A percentile compares a stretch with the other conserved stretches of the same genome.
Evolutionary conservation across 2,329 filamentous ascomycete species (phyloP).

Genomic region (Fusarium newnesense): DNA sequence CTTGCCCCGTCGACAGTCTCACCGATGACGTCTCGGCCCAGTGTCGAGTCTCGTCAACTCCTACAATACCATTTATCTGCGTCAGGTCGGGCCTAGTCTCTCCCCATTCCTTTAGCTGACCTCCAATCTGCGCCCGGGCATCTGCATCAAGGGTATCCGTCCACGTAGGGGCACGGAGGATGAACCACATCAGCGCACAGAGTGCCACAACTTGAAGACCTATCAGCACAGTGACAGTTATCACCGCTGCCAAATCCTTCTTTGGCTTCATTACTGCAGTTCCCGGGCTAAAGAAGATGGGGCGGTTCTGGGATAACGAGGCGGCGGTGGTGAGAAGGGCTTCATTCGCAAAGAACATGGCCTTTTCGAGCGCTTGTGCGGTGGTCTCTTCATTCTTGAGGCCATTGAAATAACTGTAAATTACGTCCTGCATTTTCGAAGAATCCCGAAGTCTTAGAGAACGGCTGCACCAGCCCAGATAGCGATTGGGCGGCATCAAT

Average conservation of each 20-base stretch:
- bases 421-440: background rate
- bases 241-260: background rate
- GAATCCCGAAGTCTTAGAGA: background rate
- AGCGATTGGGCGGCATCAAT: background rate
- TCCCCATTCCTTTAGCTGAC: slow-evolving; percentile 14
- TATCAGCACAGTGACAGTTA: slow-evolving; percentile 3
- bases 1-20: background rate
- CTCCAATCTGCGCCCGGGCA: slow-evolving; percentile 3
- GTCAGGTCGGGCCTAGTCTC: background rate
- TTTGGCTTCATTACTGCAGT: slow-evolving; percentile 7
- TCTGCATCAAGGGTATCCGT: slow-evolving; percentile 20
- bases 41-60: background rate
- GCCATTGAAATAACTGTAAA: background rate
- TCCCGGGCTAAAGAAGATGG: background rate
- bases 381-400: background rate
- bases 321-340: background rate
- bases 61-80: background rate
- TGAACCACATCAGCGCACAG: background rate
- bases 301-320: background rate
- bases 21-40: background rate
- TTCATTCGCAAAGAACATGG: slow-evolving; percentile 32
- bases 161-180: slow-evolving; percentile 13
- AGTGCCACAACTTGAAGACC: slow-evolving; percentile 10
- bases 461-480: background rate
- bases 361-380: slow-evolving; percentile 2